These are phyloP conservation scores for Boletus sensibilis DNA, from an alignment of 768 basidiomycete genomes.

Conservation along the genomic window DNA sequence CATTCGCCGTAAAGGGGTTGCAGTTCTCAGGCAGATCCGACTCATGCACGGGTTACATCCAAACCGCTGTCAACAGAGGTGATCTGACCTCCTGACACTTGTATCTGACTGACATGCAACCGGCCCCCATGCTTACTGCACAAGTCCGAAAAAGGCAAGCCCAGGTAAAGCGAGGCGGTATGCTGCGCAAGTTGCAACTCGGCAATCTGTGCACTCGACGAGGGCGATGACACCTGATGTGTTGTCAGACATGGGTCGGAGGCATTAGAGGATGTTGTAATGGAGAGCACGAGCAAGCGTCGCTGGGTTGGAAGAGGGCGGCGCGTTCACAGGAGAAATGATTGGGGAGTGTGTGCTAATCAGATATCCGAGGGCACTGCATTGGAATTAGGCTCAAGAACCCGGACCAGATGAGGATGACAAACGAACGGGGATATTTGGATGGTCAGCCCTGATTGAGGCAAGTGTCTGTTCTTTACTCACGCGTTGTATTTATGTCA, in stretches of 20 bases:
- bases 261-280: slow-evolving; percentile 9
- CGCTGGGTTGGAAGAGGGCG: slow-evolving; percentile 28
- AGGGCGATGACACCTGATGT: slow-evolving; percentile 4
- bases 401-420: slow-evolving; percentile 17
- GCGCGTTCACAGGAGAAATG: slow-evolving; percentile 25
- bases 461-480: slow-evolving; percentile 29
- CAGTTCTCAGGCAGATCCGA: slow-evolving; percentile 34
- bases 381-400: slow-evolving; percentile 37
- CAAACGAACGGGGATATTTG: slow-evolving; percentile 23
- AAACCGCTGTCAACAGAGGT: slow-evolving; percentile 16
- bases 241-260: slow-evolving; percentile 11
- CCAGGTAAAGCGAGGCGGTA: neutral
- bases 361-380: slow-evolving; percentile 39
- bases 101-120: slow-evolving; percentile 19
- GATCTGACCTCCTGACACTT: slow-evolving; percentile 18
- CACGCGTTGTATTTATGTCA: slow-evolving; percentile 38
- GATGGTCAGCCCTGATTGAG: slow-evolving; percentile 24
- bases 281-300: slow-evolving; percentile 1
- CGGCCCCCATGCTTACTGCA: slow-evolving; percentile 10
- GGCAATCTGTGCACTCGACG: neutral
- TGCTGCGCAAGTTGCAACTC: slow-evolving; percentile 10
- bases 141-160: slow-evolving; percentile 6
- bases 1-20: slow-evolving; percentile 14
- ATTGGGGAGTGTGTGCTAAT: slow-evolving; percentile 29
- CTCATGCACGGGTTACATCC: slow-evolving; percentile 10